A percentile compares a stretch with the other conserved stretches of the same genome.
Evolutionary conservation across 805 yeast species (phyloP).

Genomic region (Debaryomyces maramus): DNA sequence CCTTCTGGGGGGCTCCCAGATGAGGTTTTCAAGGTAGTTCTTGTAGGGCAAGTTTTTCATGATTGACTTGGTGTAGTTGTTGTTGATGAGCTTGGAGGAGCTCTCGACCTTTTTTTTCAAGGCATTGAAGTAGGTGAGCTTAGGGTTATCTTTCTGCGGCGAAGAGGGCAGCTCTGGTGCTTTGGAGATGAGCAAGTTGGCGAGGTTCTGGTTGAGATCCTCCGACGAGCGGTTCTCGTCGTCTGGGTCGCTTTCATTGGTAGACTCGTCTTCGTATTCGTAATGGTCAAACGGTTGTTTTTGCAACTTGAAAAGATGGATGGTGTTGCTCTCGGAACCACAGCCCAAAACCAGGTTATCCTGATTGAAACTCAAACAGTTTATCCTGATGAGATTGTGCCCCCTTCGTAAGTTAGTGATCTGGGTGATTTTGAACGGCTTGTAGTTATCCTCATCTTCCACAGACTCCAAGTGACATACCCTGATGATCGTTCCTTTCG

Average conservation of each 20-base stretch:
- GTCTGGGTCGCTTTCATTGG: conserved; percentile 20
- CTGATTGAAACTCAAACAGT: conserved; percentile 33
- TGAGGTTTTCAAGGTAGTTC: conserved; percentile 39
- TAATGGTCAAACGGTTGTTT: conserved; percentile 6
- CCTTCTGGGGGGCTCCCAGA: conserved; percentile 44
- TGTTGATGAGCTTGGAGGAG: conserved; percentile 26
- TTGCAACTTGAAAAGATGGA: conserved; percentile 37
- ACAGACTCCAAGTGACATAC: conserved; percentile 24
- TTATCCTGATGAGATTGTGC: conserved; percentile 36
- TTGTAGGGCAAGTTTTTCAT: conserved; percentile 42
- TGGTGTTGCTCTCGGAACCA: conserved; percentile 40
- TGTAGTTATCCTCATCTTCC: conserved; percentile 9
- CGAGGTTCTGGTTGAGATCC: conserved; percentile 43
- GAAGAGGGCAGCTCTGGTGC: conserved; percentile 9
- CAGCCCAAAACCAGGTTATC: conserved; percentile 38
- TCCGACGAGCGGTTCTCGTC: conserved; percentile 31
- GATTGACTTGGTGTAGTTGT: conserved; percentile 37
- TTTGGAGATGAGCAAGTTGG: conserved; percentile 35
- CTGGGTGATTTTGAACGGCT: conserved; percentile 20
- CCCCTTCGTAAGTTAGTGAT: conserved; percentile 41
- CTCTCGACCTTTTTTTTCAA: conserved; percentile 8
- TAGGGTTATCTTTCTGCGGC: conserved; percentile 10
- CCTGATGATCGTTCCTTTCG: conserved; percentile 44
- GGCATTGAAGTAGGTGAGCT: conserved; percentile 7
- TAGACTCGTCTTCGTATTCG: conserved; percentile 12